These are phyloP conservation scores for Linnemannia zychae DNA, from an alignment of 192 early-diverging fungal genomes.

Conservation along the genomic window DNA sequence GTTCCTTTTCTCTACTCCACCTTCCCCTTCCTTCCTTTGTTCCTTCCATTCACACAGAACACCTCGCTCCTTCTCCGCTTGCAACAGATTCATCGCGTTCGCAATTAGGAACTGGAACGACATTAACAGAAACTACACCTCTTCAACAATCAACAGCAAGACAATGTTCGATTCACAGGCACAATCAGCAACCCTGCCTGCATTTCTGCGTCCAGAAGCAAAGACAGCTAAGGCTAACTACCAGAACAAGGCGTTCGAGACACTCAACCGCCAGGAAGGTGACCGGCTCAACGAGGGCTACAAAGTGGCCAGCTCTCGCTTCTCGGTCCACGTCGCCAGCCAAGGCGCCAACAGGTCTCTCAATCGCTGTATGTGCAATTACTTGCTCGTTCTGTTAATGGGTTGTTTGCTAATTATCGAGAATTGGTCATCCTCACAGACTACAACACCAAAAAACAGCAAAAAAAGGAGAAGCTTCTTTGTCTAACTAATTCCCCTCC, in stretches of 20 bases:
- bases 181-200: slow-evolving; percentile 18
- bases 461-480: neutral
- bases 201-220: slow-evolving; percentile 33
- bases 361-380: slow-evolving; percentile 56
- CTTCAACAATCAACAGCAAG: neutral
- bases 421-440: too few species aligned
- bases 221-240: neutral
- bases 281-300: slow-evolving; percentile 22
- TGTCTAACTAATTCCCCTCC: slow-evolving; percentile 5
- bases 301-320: slow-evolving; percentile 18
- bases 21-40: too few species aligned
- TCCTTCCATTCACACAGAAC: too few species aligned
- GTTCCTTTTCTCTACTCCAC: too few species aligned
- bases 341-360: slow-evolving; percentile 16
- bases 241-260: slow-evolving; percentile 21
- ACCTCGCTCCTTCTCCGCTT: neutral
- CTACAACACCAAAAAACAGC: neutral
- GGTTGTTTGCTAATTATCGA: neutral
- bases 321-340: slow-evolving; percentile 15
- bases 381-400: neutral
- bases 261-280: slow-evolving; percentile 22
- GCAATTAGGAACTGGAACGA: neutral
- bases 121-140: neutral
- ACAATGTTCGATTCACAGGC: neutral
- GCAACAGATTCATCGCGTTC: neutral